A percentile compares a stretch with the other conserved stretches of the same genome.
Evolutionary conservation across 2,329 filamentous ascomycete genomes (phyloP).

Genomic region (Botrytis deweyae): DNA sequence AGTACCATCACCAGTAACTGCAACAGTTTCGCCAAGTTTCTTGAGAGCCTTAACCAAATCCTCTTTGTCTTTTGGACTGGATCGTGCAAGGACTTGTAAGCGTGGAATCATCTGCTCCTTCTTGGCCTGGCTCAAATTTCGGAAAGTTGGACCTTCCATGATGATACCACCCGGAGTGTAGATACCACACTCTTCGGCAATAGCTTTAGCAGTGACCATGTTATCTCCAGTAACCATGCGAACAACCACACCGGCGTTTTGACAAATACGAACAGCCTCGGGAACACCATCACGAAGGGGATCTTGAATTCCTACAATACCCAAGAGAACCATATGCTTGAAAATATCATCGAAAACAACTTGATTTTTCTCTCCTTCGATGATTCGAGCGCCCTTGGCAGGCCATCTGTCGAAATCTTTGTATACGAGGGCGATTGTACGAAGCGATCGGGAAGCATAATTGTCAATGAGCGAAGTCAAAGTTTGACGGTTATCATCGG

Average conservation of each 20-base stretch:
- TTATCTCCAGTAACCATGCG: slow-evolving; percentile 77
- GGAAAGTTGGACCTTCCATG: slow-evolving; percentile 69
- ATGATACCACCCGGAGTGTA: slow-evolving; percentile 55
- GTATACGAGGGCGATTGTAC: slow-evolving; percentile 73
- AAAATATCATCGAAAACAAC: slow-evolving; percentile 68
- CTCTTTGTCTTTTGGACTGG: slow-evolving; percentile 68
- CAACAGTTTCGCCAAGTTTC: slow-evolving; percentile 64
- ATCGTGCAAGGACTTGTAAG: slow-evolving; percentile 66
- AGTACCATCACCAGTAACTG: slow-evolving; percentile 65
- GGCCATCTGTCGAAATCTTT: slow-evolving; percentile 71
- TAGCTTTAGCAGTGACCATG: slow-evolving; percentile 68
- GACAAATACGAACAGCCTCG: slow-evolving; percentile 65
- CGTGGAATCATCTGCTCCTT: slow-evolving; percentile 60
- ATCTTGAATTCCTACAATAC: slow-evolving; percentile 73
- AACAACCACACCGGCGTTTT: slow-evolving; percentile 67
- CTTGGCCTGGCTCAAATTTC: slow-evolving; percentile 57
- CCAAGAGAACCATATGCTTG: slow-evolving; percentile 70
- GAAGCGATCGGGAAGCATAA: slow-evolving; percentile 66
- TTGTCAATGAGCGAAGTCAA: slow-evolving; percentile 56
- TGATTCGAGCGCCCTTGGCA: slow-evolving; percentile 52
- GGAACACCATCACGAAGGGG: slow-evolving; percentile 67
- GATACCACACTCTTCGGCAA: slow-evolving; percentile 69
- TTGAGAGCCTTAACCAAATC: slow-evolving; percentile 63
- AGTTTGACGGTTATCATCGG: slow-evolving; percentile 54
- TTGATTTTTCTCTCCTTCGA: slow-evolving; percentile 60